Conservation (phyloP, 331 rosid species). For the Erythrophleum ivorense region DNA sequence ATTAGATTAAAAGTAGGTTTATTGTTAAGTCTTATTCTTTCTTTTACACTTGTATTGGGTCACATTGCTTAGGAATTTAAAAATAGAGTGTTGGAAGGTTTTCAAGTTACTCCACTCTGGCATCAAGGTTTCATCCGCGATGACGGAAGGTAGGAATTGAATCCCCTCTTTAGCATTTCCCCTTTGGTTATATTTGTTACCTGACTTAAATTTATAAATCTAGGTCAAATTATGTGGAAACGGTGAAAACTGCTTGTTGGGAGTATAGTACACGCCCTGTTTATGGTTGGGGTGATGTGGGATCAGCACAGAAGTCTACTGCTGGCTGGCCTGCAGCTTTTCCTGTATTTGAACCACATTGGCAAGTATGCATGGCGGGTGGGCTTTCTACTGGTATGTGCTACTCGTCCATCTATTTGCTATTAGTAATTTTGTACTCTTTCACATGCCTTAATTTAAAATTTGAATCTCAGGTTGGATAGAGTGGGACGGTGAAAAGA, state of each 20-base stretch:
- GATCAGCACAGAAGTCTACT: slow-evolving; percentile 81
- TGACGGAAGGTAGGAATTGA: slow-evolving; percentile 82
- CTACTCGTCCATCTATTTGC: slow-evolving; percentile 37
- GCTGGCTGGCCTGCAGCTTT: slow-evolving; percentile 99
- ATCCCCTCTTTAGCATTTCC: slow-evolving; percentile 12
- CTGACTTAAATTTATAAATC: slow-evolving; percentile 42
- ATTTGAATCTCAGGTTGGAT: slow-evolving; percentile 90
- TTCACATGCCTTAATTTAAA: slow-evolving; percentile 45
- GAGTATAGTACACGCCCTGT: slow-evolving; percentile 88
- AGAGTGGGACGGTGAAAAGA: slow-evolving; percentile 95
- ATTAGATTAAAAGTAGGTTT: slow-evolving; percentile 23
- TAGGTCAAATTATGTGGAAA: slow-evolving; percentile 82
- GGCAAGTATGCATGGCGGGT: slow-evolving; percentile 97
- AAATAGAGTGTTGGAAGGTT: slow-evolving; percentile 79
- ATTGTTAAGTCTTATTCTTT: neutral
- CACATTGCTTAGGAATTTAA: slow-evolving; percentile 67
- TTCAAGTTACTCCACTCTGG: slow-evolving; percentile 97
- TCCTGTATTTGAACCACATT: slow-evolving; percentile 98
- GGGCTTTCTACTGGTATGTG: slow-evolving; percentile 89
- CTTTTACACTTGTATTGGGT: slow-evolving; percentile 30
- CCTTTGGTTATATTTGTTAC: slow-evolving; percentile 18
- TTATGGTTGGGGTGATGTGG: slow-evolving; percentile 97
- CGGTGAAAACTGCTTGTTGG: slow-evolving; percentile 89
- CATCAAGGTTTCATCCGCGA: slow-evolving; percentile 89
- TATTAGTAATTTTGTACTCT: slow-evolving; percentile 25